Percentiles rank a stretch among this genome's conserved stretches.
These are phyloP conservation scores for Medicago lupulina DNA, from an alignment of 306 rosid species.

Conservation along the genomic window DNA sequence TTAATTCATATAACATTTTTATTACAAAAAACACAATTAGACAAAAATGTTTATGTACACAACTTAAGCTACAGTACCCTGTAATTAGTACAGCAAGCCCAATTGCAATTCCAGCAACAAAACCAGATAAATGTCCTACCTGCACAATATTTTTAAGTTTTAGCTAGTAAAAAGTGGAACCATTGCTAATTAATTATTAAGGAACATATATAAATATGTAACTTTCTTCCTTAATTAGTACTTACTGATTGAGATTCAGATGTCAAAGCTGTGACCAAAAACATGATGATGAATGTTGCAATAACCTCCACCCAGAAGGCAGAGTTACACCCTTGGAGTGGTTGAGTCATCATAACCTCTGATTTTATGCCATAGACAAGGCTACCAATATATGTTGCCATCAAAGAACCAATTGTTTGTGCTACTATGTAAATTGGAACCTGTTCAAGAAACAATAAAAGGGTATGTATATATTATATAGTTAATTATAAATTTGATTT, in stretches of 20 bases:
- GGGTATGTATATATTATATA: neutral
- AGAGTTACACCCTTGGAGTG: slow-evolving; percentile 62
- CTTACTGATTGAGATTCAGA: slow-evolving; percentile 66
- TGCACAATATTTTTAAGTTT: slow-evolving; percentile 38
- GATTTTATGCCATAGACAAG: slow-evolving; percentile 64
- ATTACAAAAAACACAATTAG: neutral
- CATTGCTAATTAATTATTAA: neutral
- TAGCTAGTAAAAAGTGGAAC: neutral
- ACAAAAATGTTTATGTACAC: too few relatives aligned
- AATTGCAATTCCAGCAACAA: slow-evolving; percentile 77
- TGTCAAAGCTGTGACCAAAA: slow-evolving; percentile 70
- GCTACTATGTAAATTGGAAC: slow-evolving; percentile 71
- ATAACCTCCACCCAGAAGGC: slow-evolving; percentile 85
- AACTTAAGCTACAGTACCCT: slow-evolving; percentile 50
- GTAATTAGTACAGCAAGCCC: slow-evolving; percentile 78
- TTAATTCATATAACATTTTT: neutral
- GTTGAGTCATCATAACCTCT: slow-evolving; percentile 63
- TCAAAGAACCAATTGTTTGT: slow-evolving; percentile 69
- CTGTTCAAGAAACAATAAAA: slow-evolving; percentile 45
- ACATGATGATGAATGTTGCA: slow-evolving; percentile 79
- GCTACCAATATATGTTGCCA: slow-evolving; percentile 69
- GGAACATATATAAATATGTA: neutral
- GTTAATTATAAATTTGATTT: too few relatives aligned
- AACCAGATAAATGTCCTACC: slow-evolving; percentile 78
- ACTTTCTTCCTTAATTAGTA: slow-evolving; percentile 32